phyloP scores from a whole-genome alignment of 495 filamentous ascomycete genomes.

The Lindgomyces ingoldianus region DNA sequence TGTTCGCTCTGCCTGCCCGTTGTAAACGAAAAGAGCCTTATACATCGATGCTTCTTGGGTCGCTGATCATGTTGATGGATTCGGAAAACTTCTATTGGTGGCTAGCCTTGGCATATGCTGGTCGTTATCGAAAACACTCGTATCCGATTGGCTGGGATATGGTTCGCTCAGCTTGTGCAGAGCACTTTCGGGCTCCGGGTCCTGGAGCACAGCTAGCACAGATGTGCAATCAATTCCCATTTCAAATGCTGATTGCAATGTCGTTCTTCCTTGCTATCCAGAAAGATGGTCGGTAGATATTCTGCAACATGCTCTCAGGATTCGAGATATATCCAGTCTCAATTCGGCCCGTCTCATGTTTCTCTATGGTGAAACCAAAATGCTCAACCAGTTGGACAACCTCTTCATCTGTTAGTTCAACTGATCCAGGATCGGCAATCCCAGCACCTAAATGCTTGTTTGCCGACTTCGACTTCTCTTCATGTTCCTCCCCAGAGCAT shows the following conservation, averaged over 20 bases:
- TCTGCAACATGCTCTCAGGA: constrained; percentile 78
- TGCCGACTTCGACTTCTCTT: not conserved
- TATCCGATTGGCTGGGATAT: not conserved
- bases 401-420: constrained; percentile 87
- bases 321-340: constrained; percentile 83
- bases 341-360: constrained; percentile 48
- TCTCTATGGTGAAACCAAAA: constrained; percentile 71
- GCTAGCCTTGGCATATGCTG: not conserved
- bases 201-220: too few species aligned
- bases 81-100: not conserved
- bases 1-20: too few species aligned
- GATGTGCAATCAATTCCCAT: too few species aligned
- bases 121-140: not conserved
- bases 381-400: constrained; percentile 71
- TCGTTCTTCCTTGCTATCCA: constrained; percentile 79
- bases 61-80: too few species aligned
- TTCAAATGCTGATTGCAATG: too few species aligned
- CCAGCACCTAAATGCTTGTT: constrained; percentile 40
- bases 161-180: too few species aligned
- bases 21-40: too few species aligned
- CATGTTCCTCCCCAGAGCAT: constrained; percentile 44
- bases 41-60: too few species aligned
- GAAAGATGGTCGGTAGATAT: constrained; percentile 70
- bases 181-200: too few species aligned
- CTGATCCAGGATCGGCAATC: constrained; percentile 76